Conservation (phyloP, 179 eudicot genomes). For the Beta lomatogona region DNA sequence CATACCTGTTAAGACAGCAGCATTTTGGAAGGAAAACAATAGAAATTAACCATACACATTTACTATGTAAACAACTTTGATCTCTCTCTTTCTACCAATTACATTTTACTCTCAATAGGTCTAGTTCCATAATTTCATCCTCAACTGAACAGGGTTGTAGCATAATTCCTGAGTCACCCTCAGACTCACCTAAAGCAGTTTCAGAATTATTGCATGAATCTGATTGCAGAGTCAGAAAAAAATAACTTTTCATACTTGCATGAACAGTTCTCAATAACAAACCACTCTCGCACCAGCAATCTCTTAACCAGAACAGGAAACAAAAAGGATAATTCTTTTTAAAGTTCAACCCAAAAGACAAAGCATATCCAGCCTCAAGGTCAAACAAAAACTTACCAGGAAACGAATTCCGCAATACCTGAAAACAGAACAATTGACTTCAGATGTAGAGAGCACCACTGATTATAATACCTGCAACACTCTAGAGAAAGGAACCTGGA, state of each 20-base stretch:
- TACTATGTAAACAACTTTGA: conserved; percentile 1
- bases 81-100: conserved; percentile 11
- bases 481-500: not conserved
- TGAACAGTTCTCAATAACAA: not conserved
- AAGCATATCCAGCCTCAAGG: conserved; percentile 1
- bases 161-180: conserved; percentile 1
- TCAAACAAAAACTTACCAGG: conserved; percentile 30
- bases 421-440: conserved; percentile 25
- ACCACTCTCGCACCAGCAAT: not conserved
- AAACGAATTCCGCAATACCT: conserved; percentile 40
- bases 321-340: not conserved
- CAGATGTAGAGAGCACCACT: conserved; percentile 12
- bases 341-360: not conserved
- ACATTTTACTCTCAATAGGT: not conserved
- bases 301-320: not conserved
- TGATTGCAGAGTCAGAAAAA: too few species aligned
- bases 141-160: not conserved
- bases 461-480: not conserved
- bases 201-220: not conserved
- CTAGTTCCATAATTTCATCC: not conserved
- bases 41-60: not conserved
- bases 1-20: conserved; percentile 30
- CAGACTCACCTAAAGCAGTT: not conserved
- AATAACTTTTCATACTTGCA: not conserved
- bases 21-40: not conserved